These are phyloP conservation scores for Albatrellus sp. DNA, from an alignment of 1,284 basidiomycete genomes.

Conservation along the genomic window DNA sequence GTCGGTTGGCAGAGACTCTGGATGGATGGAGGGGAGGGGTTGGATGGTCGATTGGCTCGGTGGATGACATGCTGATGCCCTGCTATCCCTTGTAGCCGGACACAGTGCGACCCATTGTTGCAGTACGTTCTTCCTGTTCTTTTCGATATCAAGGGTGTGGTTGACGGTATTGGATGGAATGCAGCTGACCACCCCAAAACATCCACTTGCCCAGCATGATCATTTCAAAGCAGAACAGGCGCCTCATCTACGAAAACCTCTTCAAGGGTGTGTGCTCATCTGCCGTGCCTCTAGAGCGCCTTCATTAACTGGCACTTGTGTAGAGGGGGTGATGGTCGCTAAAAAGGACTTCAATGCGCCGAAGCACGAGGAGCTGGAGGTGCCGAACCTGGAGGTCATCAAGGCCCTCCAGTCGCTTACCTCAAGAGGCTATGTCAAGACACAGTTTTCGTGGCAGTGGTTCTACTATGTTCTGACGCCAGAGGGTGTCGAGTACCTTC, in stretches of 20 bases:
- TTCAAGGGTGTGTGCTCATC: slow-evolving; percentile 72
- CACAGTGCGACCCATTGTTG: slow-evolving; percentile 21
- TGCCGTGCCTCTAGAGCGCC: not conserved
- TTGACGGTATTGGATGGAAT: not conserved
- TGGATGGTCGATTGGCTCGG: slow-evolving; percentile 16
- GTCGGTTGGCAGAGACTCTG: slow-evolving; percentile 4
- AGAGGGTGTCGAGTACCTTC: slow-evolving; percentile 91
- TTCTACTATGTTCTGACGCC: slow-evolving; percentile 93
- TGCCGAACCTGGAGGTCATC: slow-evolving; percentile 97
- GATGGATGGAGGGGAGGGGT: slow-evolving; percentile 7
- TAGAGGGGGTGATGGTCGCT: slow-evolving; percentile 97
- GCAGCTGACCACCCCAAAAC: slow-evolving; percentile 30
- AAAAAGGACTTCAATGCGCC: slow-evolving; percentile 98
- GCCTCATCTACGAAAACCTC: slow-evolving; percentile 91
- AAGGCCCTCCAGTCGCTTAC: slow-evolving; percentile 98
- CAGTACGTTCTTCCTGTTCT: slow-evolving; percentile 16
- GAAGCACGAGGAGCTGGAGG: slow-evolving; percentile 94
- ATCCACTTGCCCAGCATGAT: slow-evolving; percentile 60
- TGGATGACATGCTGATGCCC: slow-evolving; percentile 20
- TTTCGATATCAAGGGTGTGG: not conserved
- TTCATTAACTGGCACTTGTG: not conserved
- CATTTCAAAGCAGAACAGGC: slow-evolving; percentile 75
- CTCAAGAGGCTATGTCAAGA: slow-evolving; percentile 94
- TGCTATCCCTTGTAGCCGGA: slow-evolving; percentile 17
- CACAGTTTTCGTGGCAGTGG: slow-evolving; percentile 94